A percentile compares a stretch with the other conserved stretches of the same genome.
These are phyloP conservation scores for Aspergillus sclerotioniger DNA, from an alignment of 495 filamentous ascomycete species.

Conservation along the genomic window DNA sequence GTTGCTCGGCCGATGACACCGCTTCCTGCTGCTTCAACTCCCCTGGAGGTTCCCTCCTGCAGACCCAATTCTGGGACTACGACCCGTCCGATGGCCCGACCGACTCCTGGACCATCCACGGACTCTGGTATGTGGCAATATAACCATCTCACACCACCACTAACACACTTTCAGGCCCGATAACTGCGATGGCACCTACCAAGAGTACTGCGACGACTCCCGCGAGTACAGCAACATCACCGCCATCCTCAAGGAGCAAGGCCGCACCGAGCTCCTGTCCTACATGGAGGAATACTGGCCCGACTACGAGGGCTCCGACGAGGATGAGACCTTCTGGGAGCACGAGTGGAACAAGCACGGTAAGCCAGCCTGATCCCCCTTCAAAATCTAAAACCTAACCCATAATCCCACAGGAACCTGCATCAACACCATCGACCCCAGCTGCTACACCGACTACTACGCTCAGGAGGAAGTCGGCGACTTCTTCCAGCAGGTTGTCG, in stretches of 20 bases:
- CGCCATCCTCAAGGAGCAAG: conserved; percentile 55
- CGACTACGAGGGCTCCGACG: conserved; percentile 44
- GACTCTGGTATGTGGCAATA: conserved; percentile 66
- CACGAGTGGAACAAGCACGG: conserved; percentile 84
- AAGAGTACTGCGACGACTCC: conserved; percentile 61
- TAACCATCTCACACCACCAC: not conserved
- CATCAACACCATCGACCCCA: conserved; percentile 61
- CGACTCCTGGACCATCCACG: conserved; percentile 82
- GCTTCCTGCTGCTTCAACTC: conserved; percentile 72
- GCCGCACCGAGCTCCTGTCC: conserved; percentile 54
- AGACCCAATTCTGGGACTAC: conserved; percentile 83
- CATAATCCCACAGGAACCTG: conserved; percentile 36
- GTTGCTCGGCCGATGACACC: conserved; percentile 36
- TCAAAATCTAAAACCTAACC: not conserved
- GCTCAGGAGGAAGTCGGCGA: conserved; percentile 58
- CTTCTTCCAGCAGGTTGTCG: conserved; percentile 55
- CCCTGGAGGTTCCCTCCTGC: conserved; percentile 69
- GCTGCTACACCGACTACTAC: conserved; percentile 68
- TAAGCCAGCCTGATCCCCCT: not conserved
- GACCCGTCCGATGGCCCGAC: conserved; percentile 60
- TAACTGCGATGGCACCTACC: conserved; percentile 74
- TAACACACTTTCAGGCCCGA: conserved; percentile 54
- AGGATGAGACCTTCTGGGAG: conserved; percentile 68
- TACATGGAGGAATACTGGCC: conserved; percentile 78
- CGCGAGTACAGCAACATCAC: conserved; percentile 68